Percentiles rank a stretch among this genome's conserved stretches.
Conservation (phyloP, 768 basidiomycete species). For the Mycena maculata region DNA sequence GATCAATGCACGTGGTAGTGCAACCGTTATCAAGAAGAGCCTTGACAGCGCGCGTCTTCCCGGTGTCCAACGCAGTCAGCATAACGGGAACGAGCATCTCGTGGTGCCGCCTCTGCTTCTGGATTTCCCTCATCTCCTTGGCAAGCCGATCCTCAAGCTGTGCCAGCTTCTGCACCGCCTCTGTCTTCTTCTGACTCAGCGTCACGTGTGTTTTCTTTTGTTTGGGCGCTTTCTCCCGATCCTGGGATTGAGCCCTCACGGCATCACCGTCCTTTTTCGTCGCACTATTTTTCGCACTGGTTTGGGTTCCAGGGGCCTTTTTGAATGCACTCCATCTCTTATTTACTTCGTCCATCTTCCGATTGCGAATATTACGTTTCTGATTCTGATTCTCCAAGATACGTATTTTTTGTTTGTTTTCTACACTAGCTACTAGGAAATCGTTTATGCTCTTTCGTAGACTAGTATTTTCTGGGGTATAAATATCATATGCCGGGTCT, state of each 20-base stretch:
- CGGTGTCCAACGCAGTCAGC: not conserved
- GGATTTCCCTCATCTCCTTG: not conserved
- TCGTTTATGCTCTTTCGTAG: not conserved
- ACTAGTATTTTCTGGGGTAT: not conserved
- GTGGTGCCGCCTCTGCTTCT: not conserved
- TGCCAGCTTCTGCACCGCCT: too few relatives aligned
- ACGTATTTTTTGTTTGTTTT: slow-evolving; percentile 3
- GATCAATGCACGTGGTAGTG: slow-evolving; percentile 18
- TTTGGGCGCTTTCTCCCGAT: not conserved
- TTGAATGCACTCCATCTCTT: not conserved
- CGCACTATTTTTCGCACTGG: slow-evolving; percentile 15
- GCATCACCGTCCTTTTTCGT: not conserved
- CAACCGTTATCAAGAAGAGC: slow-evolving; percentile 16
- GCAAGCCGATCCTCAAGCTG: not conserved
- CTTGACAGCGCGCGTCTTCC: slow-evolving; percentile 1
- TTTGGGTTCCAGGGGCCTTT: slow-evolving; percentile 17
- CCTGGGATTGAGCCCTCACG: not conserved
- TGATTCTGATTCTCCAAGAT: not conserved
- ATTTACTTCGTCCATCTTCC: not conserved
- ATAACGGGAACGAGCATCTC: slow-evolving; percentile 7
- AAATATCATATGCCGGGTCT: not conserved
- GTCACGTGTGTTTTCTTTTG: not conserved
- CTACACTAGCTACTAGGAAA: slow-evolving; percentile 1
- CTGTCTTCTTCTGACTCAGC: too few relatives aligned
- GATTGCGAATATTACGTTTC: not conserved